A percentile compares a stretch with the other conserved stretches of the same genome.
These are phyloP conservation scores for Aspergillus sergii DNA, from an alignment of 2,329 filamentous ascomycete species.

Conservation along the genomic window DNA sequence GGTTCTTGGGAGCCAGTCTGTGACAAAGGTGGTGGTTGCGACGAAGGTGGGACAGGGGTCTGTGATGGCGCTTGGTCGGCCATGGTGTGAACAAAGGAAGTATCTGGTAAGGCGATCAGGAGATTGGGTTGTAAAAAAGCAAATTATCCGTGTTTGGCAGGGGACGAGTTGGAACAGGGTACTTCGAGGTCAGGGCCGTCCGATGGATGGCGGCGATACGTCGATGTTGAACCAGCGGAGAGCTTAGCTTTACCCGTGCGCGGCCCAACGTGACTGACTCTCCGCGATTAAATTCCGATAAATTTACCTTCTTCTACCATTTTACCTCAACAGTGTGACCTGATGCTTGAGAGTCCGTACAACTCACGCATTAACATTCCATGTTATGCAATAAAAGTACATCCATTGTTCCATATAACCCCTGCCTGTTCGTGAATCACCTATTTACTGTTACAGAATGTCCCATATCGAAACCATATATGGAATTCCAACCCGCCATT, in stretches of 20 bases:
- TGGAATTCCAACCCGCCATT: neutral
- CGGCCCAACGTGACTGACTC: neutral
- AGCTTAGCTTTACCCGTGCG: neutral
- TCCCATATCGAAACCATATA: neutral
- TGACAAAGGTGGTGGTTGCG: conserved; percentile 25
- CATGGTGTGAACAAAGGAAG: conserved; percentile 30
- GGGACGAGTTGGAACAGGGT: conserved; percentile 4
- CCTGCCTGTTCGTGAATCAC: neutral
- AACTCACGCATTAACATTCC: neutral
- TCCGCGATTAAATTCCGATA: neutral
- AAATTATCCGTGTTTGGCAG: conserved; percentile 13
- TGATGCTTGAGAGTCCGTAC: neutral
- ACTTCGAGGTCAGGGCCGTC: neutral
- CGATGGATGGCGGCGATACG: conserved; percentile 4
- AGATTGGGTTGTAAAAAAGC: conserved; percentile 12
- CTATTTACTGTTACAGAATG: conserved; percentile 1
- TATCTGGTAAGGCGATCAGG: neutral
- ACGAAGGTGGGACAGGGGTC: conserved; percentile 18
- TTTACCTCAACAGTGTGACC: neutral
- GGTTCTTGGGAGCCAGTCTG: conserved; percentile 29
- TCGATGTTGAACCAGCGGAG: conserved; percentile 1
- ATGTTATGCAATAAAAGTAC: neutral
- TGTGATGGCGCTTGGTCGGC: conserved; percentile 35
- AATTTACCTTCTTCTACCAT: neutral
- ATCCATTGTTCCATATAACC: neutral